phyloP scores from a whole-genome alignment of 352 stramenopile genomes.

The Phytophthora sp. region DNA sequence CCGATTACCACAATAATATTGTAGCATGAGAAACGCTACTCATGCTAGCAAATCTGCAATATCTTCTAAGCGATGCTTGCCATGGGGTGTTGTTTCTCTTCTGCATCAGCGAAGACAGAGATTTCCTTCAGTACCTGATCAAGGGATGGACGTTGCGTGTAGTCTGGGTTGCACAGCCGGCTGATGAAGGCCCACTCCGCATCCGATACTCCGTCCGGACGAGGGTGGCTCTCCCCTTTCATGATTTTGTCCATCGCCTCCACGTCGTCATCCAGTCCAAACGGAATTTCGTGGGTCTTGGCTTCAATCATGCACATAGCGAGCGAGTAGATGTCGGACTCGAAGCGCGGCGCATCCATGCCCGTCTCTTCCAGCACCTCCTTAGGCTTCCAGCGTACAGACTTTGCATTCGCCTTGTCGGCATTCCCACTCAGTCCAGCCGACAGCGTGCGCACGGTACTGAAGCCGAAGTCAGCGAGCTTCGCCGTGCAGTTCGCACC shows the following conservation, averaged over 20 bases:
- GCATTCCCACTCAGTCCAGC: constrained; percentile 15
- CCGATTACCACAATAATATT: too few relatives aligned
- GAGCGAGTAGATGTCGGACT: constrained; percentile 39
- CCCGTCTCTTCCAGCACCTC: constrained; percentile 26
- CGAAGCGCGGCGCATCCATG: constrained; percentile 1
- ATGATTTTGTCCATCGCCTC: constrained; percentile 19
- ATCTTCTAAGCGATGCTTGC: constrained; percentile 14
- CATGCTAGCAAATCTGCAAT: too few relatives aligned
- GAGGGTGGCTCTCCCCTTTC: constrained; percentile 7
- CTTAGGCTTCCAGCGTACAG: constrained; percentile 39
- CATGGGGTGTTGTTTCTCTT: constrained; percentile 9
- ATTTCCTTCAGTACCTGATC: constrained; percentile 25
- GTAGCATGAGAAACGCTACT: too few relatives aligned
- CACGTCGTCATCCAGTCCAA: constrained; percentile 2
- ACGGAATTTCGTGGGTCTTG: constrained; percentile 11
- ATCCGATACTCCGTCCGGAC: constrained; percentile 5
- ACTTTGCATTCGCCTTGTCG: background rate
- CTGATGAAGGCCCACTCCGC: constrained; percentile 22
- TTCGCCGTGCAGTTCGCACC: constrained; percentile 29
- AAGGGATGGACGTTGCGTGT: constrained; percentile 12
- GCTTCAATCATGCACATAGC: constrained; percentile 41
- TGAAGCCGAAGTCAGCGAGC: constrained; percentile 43
- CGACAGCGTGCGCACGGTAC: constrained; percentile 18
- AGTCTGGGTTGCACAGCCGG: constrained; percentile 17
- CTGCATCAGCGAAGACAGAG: constrained; percentile 11